These are phyloP conservation scores for Sclerotinia subarctica DNA, from an alignment of 2,329 filamentous ascomycete genomes.

Conservation along the genomic window DNA sequence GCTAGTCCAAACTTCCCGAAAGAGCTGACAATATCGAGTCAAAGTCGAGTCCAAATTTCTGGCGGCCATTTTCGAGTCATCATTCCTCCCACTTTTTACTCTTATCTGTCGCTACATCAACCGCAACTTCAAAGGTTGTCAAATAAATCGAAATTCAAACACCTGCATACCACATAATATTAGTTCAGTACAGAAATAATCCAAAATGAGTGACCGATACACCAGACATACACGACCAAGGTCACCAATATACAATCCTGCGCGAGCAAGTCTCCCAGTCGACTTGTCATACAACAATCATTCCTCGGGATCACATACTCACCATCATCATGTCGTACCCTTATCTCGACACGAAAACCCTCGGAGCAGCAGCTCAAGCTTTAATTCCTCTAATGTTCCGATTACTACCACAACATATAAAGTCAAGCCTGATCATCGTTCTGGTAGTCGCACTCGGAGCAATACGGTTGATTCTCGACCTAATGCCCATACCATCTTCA, in stretches of 20 bases:
- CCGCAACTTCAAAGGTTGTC: neutral
- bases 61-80: conserved; percentile 7
- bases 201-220: conserved; percentile 48
- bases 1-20: conserved; percentile 2
- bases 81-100: neutral
- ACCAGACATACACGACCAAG: conserved; percentile 46
- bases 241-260: conserved; percentile 49
- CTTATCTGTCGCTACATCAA: conserved; percentile 2
- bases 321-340: conserved; percentile 54
- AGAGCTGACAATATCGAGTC: conserved; percentile 5
- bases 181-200: conserved; percentile 7
- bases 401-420: conserved; percentile 56
- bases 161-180: neutral
- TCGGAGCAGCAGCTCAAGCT: conserved; percentile 40
- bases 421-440: conserved; percentile 51
- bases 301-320: neutral
- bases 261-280: conserved; percentile 53
- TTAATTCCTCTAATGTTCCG: conserved; percentile 33
- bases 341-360: conserved; percentile 39
- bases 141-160: neutral
- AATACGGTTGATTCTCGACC: conserved; percentile 52
- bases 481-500: conserved; percentile 50
- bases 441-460: conserved; percentile 47
- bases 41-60: neutral
- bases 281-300: conserved; percentile 38